Evolutionary conservation across 768 basidiomycete species (phyloP).

Genomic region (Cystoderma amianthinum): DNA sequence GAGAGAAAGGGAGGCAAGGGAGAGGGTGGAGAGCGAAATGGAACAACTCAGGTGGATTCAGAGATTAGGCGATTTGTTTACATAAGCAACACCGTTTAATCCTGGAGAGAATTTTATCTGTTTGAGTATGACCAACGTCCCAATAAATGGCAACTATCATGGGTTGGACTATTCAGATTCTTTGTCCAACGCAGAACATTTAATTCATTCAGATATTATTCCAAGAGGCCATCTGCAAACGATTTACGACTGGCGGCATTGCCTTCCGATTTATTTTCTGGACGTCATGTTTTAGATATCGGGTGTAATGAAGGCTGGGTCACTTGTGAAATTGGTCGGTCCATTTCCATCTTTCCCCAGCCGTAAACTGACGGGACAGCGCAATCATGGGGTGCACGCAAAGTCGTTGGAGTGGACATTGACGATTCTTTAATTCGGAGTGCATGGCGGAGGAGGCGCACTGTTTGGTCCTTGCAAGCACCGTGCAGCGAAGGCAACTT

Average conservation of each 20-base stretch:
- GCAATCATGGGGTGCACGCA: slow-evolving; percentile 53
- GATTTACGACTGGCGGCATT: slow-evolving; percentile 67
- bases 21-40: too few relatives aligned
- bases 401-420: slow-evolving; percentile 81
- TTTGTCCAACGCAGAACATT: background rate
- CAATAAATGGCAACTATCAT: slow-evolving; percentile 68
- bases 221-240: slow-evolving; percentile 52
- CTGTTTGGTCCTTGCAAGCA: slow-evolving; percentile 64
- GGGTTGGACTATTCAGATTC: slow-evolving; percentile 33
- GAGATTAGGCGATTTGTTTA: too few relatives aligned
- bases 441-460: slow-evolving; percentile 68
- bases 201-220: slow-evolving; percentile 53
- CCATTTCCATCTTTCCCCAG: background rate
- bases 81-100: too few relatives aligned
- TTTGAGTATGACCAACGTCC: slow-evolving; percentile 7
- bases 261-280: slow-evolving; percentile 42
- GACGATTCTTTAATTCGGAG: slow-evolving; percentile 66
- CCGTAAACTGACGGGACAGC: slow-evolving; percentile 32
- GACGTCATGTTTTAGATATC: slow-evolving; percentile 66
- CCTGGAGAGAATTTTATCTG: too few relatives aligned
- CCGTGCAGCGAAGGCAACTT: slow-evolving; percentile 16
- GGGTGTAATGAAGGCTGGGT: slow-evolving; percentile 88
- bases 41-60: too few relatives aligned
- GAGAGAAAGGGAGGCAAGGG: too few relatives aligned
- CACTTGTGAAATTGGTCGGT: slow-evolving; percentile 76